Evolutionary conservation across 345 rosid species (phyloP), one percentile per base, ranked within the genome.

Genomic region (Moricandia moricandioides): DNA sequence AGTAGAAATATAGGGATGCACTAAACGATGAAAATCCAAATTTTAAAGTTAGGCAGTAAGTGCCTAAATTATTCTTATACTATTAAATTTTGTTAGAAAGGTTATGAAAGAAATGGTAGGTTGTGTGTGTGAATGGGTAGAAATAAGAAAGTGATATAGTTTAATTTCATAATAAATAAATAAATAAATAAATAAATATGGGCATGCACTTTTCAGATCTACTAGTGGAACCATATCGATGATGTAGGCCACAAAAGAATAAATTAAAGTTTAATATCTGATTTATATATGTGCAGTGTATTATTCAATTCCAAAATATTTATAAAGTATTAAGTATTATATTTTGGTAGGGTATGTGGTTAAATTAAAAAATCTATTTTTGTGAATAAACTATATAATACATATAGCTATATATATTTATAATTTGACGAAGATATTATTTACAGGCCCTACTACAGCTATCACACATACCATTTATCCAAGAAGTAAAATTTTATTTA

Each of bases 161-260:
- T 71, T 71, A 66, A 57, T 60, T 66, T 66, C 30, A 51, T 37
- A 60, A 56, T 57, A 21, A 10, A 62, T 63, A 63, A 66, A 78
- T 43, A 61, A n/a, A n/a, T n/a, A n/a, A 60, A 70, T 71, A 67
- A 66, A 78, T 43, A 61, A 78, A 72, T 62, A 78, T 72, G 77
- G 58, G 72, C 72, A 78, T 78, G 72, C 68, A 78, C 81, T 78
- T 78, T 78, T 71, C 35, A 71, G 77, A 78, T 78, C 77, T 72
- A 66, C 59, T 66, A 78, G 62, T 77, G 69, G 69, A 72, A 78
- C 72, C 78, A 72, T 72, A 72, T 78, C 81, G 65, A 78, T 61
- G 77, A 52, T 52, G 81, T 78, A 78, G 81, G 81, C 81, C 78
- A 78, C 40, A 67, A 30, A 59, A 61, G 70, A 67, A 61, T 72